Base-by-base conservation (phyloP, 257 asterid genomes). In the Misopates orontium region DNA sequence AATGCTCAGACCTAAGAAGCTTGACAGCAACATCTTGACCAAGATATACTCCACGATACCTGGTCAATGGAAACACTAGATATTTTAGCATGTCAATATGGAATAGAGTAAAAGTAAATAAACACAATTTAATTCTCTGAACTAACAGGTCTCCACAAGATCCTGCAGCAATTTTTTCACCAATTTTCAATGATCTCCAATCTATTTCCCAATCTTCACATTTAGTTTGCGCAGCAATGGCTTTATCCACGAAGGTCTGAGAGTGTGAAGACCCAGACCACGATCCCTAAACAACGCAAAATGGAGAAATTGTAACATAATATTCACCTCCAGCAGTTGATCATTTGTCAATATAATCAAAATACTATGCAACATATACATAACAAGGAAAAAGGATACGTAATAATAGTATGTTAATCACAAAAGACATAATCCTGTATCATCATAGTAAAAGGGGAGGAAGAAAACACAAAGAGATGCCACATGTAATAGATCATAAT, bases 141-240 rank as follows among this genome's bases (percentile, higher is more conserved):
- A 90, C 97, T 78, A 73, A 93, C 98, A 89, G 74, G 67, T 85
- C 88, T 68, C 91, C 95, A 70, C 90, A 87, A 76, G 97, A 89
- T 59, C 98, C 98, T 57, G 87, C 88, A 71, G 93, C 96, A 11
- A 90, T 81, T 83, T 76, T 87, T 70, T 87, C 94, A 75, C 94
- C 95, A 0, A 84, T 79, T 79, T 84, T 84, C 87, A 93, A 77
- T 64, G 75, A 76, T 75, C 88, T 84, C 85, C 87, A 77, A 71
- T 89, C 93, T 28, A 89, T 80, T 81, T 87, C 91, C 95, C 93
- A 87, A 63, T 78, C 87, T 71, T 73, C 88, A 36, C 66, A 61
- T 71, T 72, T 70, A 49, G 67, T 73, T 73, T 75, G 83, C 15
- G 70, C 67, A 18, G 80, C 56, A 62, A 80, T 54, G 53, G 71